Evolutionary conservation across 2,329 filamentous ascomycete species (phyloP).

Genomic region (Aspergillus unguis): DNA sequence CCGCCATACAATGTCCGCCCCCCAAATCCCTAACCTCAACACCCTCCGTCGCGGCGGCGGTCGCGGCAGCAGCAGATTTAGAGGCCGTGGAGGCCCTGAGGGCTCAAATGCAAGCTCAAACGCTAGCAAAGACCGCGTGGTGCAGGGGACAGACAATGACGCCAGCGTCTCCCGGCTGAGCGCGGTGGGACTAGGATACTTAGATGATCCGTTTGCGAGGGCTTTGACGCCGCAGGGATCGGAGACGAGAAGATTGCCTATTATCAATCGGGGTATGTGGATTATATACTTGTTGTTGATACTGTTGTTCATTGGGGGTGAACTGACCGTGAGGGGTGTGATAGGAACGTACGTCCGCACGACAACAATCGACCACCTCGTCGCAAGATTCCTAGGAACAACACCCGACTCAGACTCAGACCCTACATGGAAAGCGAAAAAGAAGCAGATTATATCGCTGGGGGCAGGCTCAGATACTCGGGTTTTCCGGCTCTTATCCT

Average conservation of each 20-base stretch:
- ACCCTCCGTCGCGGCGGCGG: conserved; percentile 54
- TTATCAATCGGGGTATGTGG: conserved; percentile 80
- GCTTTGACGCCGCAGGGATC: conserved; percentile 58
- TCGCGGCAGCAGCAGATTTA: conserved; percentile 48
- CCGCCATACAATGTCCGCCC: conserved; percentile 58
- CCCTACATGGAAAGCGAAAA: conserved; percentile 7
- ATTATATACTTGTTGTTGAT: background rate
- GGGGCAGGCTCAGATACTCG: conserved; percentile 93
- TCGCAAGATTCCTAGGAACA: conserved; percentile 64
- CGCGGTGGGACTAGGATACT: conserved; percentile 79
- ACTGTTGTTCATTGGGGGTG: background rate
- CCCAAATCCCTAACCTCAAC: conserved; percentile 75
- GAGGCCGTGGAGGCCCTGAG: conserved; percentile 40
- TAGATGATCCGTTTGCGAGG: conserved; percentile 74
- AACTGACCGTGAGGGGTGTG: background rate
- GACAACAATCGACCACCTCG: conserved; percentile 72
- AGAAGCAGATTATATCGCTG: conserved; percentile 78
- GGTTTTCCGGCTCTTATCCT: conserved; percentile 68
- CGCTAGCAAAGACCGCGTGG: conserved; percentile 62
- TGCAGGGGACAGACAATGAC: conserved; percentile 89
- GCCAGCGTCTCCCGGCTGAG: conserved; percentile 85
- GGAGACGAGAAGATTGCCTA: conserved; percentile 68
- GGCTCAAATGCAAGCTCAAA: conserved; percentile 22
- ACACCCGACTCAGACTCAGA: conserved; percentile 10
- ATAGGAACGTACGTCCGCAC: conserved; percentile 91